Percentiles rank a stretch among this genome's conserved stretches.
Evolutionary conservation across 2,329 filamentous ascomycete genomes (phyloP).

Genomic region (Arthroderma sp.): DNA sequence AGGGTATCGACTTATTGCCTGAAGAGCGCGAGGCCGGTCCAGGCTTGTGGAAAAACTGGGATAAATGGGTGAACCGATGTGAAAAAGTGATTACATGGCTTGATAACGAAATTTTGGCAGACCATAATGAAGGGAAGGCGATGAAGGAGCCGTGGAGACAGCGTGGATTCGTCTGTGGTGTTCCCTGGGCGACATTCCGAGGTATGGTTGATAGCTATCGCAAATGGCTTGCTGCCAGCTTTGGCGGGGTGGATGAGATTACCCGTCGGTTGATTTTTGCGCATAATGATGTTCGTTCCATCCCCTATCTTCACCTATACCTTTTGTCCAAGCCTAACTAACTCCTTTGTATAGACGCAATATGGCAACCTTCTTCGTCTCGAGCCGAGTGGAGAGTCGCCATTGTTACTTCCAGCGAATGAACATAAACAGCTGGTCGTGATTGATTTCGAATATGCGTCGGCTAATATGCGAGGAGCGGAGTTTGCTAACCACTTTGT

Average conservation of each 20-base stretch:
- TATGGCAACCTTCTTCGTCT: slow-evolving; percentile 91
- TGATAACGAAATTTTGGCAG: slow-evolving; percentile 46
- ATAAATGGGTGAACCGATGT: slow-evolving; percentile 66
- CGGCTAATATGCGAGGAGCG: slow-evolving; percentile 69
- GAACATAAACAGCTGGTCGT: slow-evolving; percentile 93
- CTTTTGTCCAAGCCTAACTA: slow-evolving; percentile 13
- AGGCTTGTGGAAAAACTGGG: slow-evolving; percentile 85
- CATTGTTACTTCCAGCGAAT: slow-evolving; percentile 76
- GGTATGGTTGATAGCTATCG: slow-evolving; percentile 66
- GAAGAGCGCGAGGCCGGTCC: slow-evolving; percentile 68
- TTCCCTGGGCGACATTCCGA: slow-evolving; percentile 69
- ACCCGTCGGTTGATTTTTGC: slow-evolving; percentile 75
- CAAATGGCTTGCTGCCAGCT: slow-evolving; percentile 57
- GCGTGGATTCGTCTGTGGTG: slow-evolving; percentile 67
- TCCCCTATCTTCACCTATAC: background rate
- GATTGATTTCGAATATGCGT: slow-evolving; percentile 97
- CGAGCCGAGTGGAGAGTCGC: slow-evolving; percentile 60
- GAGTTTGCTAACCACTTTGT: slow-evolving; percentile 98
- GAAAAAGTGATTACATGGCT: slow-evolving; percentile 42
- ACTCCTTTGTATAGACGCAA: slow-evolving; percentile 56
- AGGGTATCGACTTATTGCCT: slow-evolving; percentile 75
- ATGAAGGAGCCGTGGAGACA: slow-evolving; percentile 50
- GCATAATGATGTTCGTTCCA: slow-evolving; percentile 75
- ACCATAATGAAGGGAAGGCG: slow-evolving; percentile 33
- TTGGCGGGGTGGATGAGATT: slow-evolving; percentile 55